Percentiles rank a stretch among this genome's conserved stretches.
These are phyloP conservation scores for Pythium brachiatum DNA, from an alignment of 352 stramenopile species.

Conservation along the genomic window DNA sequence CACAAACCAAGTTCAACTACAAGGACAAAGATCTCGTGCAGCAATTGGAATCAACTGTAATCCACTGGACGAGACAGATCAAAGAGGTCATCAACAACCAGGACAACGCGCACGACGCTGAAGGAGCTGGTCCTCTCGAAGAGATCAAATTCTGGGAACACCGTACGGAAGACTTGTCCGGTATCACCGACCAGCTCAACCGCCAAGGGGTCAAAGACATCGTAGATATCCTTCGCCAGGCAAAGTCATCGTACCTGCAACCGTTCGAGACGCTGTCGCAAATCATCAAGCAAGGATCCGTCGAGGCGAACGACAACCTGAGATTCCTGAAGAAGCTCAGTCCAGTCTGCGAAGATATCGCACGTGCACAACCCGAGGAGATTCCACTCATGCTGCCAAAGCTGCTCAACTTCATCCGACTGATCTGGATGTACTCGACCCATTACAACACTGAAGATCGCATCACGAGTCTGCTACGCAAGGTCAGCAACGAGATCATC, in stretches of 20 bases:
- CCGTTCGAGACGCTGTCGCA: slow-evolving; percentile 91
- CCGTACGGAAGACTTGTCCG: slow-evolving; percentile 90
- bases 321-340: slow-evolving; percentile 92
- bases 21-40: slow-evolving; percentile 95
- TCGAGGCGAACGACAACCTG: slow-evolving; percentile 93
- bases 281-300: slow-evolving; percentile 91
- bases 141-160: slow-evolving; percentile 96
- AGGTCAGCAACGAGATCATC: slow-evolving; percentile 96
- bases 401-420: slow-evolving; percentile 91
- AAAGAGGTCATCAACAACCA: slow-evolving; percentile 97
- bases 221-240: slow-evolving; percentile 77
- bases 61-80: slow-evolving; percentile 97
- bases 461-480: slow-evolving; percentile 90
- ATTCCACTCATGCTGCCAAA: slow-evolving; percentile 91
- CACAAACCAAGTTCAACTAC: slow-evolving; percentile 79
- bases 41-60: slow-evolving; percentile 95
- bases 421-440: slow-evolving; percentile 92
- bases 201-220: slow-evolving; percentile 89
- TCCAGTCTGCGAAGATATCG: slow-evolving; percentile 88
- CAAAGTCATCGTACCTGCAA: slow-evolving; percentile 93
- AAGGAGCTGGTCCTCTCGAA: slow-evolving; percentile 90
- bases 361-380: slow-evolving; percentile 78
- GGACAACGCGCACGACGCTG: slow-evolving; percentile 89
- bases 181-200: slow-evolving; percentile 93
- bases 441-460: slow-evolving; percentile 95